These are phyloP conservation scores for Guyanaporus albipodus DNA, from an alignment of 768 basidiomycete genomes.

Conservation along the genomic window DNA sequence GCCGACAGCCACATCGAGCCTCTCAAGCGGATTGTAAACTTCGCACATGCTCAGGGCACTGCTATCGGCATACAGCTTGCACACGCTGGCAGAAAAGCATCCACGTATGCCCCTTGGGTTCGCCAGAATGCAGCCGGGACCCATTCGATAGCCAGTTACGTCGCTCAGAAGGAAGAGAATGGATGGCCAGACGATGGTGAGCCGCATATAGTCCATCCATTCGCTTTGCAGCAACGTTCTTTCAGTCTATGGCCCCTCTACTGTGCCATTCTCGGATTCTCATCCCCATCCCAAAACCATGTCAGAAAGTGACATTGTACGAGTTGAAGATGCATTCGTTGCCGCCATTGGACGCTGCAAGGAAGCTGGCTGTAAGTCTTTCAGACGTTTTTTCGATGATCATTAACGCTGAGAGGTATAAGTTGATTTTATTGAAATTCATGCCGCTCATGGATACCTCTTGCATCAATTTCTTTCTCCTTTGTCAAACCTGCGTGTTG, in stretches of 20 bases:
- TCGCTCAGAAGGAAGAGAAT: slow-evolving; percentile 46
- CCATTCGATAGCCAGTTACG: slow-evolving; percentile 27
- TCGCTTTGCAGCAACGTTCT: neutral
- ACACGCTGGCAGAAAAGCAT: slow-evolving; percentile 72
- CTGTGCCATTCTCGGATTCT: slow-evolving; percentile 47
- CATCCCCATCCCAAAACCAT: slow-evolving; percentile 59
- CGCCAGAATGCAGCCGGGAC: slow-evolving; percentile 35
- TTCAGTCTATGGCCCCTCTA: slow-evolving; percentile 60
- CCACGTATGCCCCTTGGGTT: slow-evolving; percentile 68
- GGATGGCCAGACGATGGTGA: slow-evolving; percentile 70
- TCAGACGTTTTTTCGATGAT: neutral
- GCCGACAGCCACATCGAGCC: slow-evolving; percentile 69
- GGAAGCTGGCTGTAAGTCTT: slow-evolving; percentile 54
- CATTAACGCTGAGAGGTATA: slow-evolving; percentile 8
- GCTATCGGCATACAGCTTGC: slow-evolving; percentile 77
- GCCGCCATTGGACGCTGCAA: slow-evolving; percentile 52
- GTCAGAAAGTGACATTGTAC: slow-evolving; percentile 49
- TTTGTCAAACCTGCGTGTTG: slow-evolving; percentile 66
- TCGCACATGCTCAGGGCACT: slow-evolving; percentile 65
- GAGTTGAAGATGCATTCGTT: slow-evolving; percentile 58
- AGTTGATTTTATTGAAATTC: slow-evolving; percentile 73
- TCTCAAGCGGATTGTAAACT: slow-evolving; percentile 67
- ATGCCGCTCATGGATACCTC: slow-evolving; percentile 66
- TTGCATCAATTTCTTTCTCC: slow-evolving; percentile 68
- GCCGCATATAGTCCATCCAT: slow-evolving; percentile 2